A percentile compares a stretch with the other conserved stretches of the same genome.
phyloP scores from a whole-genome alignment of 768 basidiomycete species.

The Crucibulum laeve region DNA sequence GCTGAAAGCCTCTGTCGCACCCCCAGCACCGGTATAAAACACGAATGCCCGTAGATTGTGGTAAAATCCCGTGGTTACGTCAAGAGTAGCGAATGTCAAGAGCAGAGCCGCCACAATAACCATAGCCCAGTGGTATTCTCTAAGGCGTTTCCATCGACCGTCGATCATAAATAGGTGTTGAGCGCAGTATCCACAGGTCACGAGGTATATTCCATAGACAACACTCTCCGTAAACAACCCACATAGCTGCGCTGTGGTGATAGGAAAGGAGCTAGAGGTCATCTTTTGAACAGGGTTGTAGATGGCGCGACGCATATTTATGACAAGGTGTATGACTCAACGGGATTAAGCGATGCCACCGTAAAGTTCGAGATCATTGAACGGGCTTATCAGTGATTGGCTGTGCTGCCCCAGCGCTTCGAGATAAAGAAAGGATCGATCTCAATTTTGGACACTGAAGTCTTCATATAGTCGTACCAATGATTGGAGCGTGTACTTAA shows the following conservation, averaged over 20 bases:
- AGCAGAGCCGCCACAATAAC: conserved; percentile 4
- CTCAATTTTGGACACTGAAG: too few species aligned
- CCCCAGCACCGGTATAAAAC: conserved; percentile 6
- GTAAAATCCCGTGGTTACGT: conserved; percentile 1
- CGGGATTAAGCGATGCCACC: too few species aligned
- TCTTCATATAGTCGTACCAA: too few species aligned
- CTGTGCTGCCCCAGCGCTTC: too few species aligned
- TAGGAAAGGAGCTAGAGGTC: too few species aligned
- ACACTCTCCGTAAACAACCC: conserved; percentile 8
- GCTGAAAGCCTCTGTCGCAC: conserved; percentile 3
- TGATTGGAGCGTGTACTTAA: too few species aligned
- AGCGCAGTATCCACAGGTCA: conserved; percentile 7
- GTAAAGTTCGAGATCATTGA: too few species aligned
- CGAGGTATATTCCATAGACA: conserved; percentile 10
- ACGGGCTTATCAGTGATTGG: too few species aligned
- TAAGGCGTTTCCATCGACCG: conserved; percentile 1
- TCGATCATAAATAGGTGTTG: conserved; percentile 2
- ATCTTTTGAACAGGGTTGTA: too few species aligned
- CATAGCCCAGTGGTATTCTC: conserved; percentile 8
- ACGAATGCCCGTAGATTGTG: conserved; percentile 11
- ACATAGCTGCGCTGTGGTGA: conserved; percentile 3
- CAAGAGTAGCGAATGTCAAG: conserved; percentile 8
- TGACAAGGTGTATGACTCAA: too few species aligned
- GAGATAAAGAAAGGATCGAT: too few species aligned
- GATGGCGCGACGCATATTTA: too few species aligned